These are phyloP conservation scores for Rhizopus arrhizus DNA, from an alignment of 371 early-diverging fungal genomes.

Conservation along the genomic window DNA sequence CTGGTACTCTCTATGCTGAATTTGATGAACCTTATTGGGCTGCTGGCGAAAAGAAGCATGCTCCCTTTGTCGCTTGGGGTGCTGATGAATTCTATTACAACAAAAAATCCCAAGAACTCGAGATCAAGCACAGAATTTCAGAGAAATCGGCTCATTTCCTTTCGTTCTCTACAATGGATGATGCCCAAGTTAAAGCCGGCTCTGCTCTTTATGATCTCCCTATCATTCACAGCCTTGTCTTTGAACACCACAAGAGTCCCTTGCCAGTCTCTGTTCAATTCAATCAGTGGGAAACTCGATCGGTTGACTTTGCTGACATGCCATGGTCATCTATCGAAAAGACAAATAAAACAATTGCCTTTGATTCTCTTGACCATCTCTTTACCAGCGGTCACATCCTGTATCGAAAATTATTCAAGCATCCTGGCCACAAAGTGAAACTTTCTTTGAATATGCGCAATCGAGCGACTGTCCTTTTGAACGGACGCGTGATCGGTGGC, in stretches of 20 bases:
- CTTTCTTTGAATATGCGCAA: conserved; percentile 73
- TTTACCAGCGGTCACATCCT: conserved; percentile 71
- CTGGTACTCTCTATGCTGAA: conserved; percentile 59
- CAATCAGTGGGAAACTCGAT: conserved; percentile 34
- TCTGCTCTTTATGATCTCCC: conserved; percentile 29
- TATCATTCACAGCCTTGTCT: conserved; percentile 24
- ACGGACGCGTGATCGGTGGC: conserved; percentile 72
- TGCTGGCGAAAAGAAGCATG: conserved; percentile 27
- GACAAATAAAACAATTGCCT: conserved; percentile 23
- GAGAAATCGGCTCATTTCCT: conserved; percentile 33
- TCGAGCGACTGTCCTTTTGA: conserved; percentile 70
- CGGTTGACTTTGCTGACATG: conserved; percentile 38
- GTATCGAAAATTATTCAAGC: conserved; percentile 51
- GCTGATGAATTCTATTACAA: conserved; percentile 48
- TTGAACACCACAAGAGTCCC: conserved; percentile 19
- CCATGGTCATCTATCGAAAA: conserved; percentile 38
- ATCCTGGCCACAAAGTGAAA: conserved; percentile 29
- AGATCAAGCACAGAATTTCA: conserved; percentile 34
- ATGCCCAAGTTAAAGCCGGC: conserved; percentile 12
- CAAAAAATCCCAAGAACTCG: conserved; percentile 20
- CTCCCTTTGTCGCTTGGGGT: conserved; percentile 53
- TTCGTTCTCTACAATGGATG: conserved; percentile 27
- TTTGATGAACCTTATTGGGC: conserved; percentile 63
- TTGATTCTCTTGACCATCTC: conserved; percentile 59
- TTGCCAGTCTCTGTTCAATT: conserved; percentile 29